Conservation (phyloP, 495 filamentous ascomycete genomes). For the Hypoxylon trugodes region DNA sequence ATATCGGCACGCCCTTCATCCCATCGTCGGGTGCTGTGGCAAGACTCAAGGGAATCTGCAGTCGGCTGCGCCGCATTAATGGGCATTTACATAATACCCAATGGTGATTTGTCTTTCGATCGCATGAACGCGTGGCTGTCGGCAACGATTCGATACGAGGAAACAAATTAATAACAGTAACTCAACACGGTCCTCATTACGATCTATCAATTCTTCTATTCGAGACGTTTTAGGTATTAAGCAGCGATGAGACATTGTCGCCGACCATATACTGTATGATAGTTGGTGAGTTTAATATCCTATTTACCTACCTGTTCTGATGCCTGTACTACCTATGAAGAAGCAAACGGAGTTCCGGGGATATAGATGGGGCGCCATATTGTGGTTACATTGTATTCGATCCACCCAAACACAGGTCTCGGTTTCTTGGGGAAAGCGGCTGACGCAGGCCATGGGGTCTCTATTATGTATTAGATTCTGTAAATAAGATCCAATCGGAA, state of each 20-base stretch:
- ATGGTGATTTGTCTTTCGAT: constrained; percentile 17
- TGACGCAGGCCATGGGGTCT: constrained; percentile 8
- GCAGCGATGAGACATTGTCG: neutral
- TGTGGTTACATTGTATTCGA: constrained; percentile 14
- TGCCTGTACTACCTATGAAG: neutral
- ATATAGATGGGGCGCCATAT: neutral
- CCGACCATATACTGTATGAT: too few species aligned
- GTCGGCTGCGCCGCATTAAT: neutral
- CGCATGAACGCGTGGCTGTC: constrained; percentile 16
- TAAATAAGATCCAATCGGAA: constrained; percentile 19
- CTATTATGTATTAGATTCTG: neutral
- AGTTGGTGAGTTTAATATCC: too few species aligned
- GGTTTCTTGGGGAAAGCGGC: constrained; percentile 13
- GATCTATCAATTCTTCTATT: neutral
- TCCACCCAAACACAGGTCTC: constrained; percentile 1
- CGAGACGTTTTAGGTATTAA: neutral
- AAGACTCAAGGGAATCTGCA: too few species aligned
- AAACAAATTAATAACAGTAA: neutral
- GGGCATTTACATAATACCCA: neutral
- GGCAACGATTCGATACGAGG: constrained; percentile 20
- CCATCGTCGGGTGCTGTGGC: too few species aligned
- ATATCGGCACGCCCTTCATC: too few species aligned
- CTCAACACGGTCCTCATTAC: neutral
- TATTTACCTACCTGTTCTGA: too few species aligned
- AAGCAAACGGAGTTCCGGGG: neutral